A percentile compares a stretch with the other conserved stretches of the same genome.
phyloP scores from a whole-genome alignment of 2,329 filamentous ascomycete genomes.

The Monosporascus sp. region DNA sequence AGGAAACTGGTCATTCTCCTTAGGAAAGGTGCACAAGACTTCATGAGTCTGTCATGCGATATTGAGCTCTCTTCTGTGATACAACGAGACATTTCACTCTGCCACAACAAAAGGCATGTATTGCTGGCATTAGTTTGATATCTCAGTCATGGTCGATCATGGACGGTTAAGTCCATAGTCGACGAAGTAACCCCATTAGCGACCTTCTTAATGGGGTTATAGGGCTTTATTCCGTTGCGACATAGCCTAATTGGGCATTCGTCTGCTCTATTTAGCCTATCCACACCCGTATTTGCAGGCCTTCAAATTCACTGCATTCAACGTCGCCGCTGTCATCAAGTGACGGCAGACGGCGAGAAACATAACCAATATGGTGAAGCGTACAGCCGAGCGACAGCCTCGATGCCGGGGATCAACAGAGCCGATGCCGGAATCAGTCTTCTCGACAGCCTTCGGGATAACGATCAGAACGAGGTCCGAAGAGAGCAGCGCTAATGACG shows the following conservation, averaged over 20 bases:
- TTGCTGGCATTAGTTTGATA: no score
- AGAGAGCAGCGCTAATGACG: constrained; percentile 1
- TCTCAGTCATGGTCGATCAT: no score
- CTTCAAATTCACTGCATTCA: background rate
- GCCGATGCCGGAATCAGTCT: constrained; percentile 15
- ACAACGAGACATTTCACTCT: no score
- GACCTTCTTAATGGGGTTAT: background rate
- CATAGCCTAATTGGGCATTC: background rate
- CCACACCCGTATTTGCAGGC: background rate
- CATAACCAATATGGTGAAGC: constrained; percentile 19
- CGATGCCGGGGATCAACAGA: constrained; percentile 3
- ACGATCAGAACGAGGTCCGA: constrained; percentile 16
- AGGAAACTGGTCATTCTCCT: no score
- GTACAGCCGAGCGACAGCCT: constrained; percentile 4
- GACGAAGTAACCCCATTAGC: background rate
- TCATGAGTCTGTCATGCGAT: no score
- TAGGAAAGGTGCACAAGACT: no score
- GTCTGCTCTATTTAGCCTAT: background rate
- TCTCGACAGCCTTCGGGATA: constrained; percentile 26
- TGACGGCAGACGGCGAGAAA: background rate
- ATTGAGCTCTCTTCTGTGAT: no score
- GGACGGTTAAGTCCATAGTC: no score
- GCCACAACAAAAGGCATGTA: no score
- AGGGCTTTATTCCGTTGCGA: background rate
- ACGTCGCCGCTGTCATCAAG: background rate